These are phyloP conservation scores for Daedalea quercina DNA, from an alignment of 768 basidiomycete species.

Conservation along the genomic window DNA sequence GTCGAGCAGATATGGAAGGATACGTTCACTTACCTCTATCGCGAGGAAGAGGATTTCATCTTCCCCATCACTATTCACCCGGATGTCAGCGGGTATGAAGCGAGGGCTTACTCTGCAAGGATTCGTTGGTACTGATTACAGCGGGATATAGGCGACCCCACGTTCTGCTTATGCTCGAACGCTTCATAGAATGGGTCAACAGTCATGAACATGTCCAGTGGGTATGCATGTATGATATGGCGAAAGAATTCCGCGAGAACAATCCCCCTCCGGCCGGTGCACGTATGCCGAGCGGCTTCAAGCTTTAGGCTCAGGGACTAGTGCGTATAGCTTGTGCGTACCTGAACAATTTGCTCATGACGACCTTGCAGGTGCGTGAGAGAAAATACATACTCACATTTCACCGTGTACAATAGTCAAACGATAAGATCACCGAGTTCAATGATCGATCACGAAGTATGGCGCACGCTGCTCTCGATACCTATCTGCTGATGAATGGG, in stretches of 20 bases:
- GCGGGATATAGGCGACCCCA: conserved; percentile 61
- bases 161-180: conserved; percentile 68
- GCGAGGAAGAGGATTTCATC: conserved; percentile 60
- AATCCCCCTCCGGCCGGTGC: conserved; percentile 42
- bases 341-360: no score
- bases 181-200: conserved; percentile 72
- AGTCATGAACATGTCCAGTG: conserved; percentile 63
- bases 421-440: no score
- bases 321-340: no score
- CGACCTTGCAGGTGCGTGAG: no score
- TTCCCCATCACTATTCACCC: conserved; percentile 78
- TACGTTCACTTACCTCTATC: conserved; percentile 62
- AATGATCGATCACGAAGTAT: no score
- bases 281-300: conserved; percentile 37
- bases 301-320: no score
- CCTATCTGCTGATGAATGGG: conserved; percentile 67
- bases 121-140: not conserved
- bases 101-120: not conserved
- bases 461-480: no score
- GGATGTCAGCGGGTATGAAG: conserved; percentile 58
- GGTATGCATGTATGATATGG: conserved; percentile 67
- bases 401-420: no score
- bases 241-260: conserved; percentile 50
- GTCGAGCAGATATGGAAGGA: conserved; percentile 75
- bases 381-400: no score